phyloP scores from a whole-genome alignment of 176 grass and related monocot species.

The Eleusine indica region DNA sequence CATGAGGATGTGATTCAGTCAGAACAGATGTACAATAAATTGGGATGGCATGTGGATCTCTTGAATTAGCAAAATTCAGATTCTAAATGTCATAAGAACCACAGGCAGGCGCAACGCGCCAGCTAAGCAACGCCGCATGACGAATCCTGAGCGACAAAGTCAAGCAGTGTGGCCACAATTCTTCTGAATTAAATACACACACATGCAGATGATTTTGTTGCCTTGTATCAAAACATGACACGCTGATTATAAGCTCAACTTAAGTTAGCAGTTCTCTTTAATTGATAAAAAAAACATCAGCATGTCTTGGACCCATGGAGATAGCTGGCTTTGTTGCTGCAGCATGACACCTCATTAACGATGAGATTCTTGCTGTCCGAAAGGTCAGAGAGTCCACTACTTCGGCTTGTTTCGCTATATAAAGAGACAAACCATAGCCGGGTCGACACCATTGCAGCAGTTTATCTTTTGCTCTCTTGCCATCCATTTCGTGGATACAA shows the following conservation, averaged over 20 bases:
- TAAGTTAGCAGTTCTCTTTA: background rate
- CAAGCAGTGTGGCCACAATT: background rate
- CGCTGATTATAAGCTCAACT: background rate
- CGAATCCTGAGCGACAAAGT: background rate
- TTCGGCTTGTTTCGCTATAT: constrained; percentile 14
- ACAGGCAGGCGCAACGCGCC: constrained; percentile 18
- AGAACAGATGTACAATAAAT: background rate
- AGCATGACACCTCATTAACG: background rate
- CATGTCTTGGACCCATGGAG: background rate
- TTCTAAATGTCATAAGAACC: background rate
- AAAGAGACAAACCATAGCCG: background rate
- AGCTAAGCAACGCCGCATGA: background rate
- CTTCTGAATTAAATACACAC: background rate
- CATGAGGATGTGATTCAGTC: constrained; percentile 20
- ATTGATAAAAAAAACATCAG: background rate
- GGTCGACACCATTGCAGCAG: background rate
- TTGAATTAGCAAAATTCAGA: constrained; percentile 2
- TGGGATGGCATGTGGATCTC: background rate
- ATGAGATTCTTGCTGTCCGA: constrained; percentile 34
- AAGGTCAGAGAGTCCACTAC: background rate
- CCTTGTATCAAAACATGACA: constrained; percentile 19
- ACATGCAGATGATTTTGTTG: constrained; percentile 27
- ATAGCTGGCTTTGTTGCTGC: constrained; percentile 22
- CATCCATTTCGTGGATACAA: background rate
- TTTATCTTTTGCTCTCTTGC: background rate